Conservation (phyloP, 257 asterid genomes). For the Craterostigma plantagineum region DNA sequence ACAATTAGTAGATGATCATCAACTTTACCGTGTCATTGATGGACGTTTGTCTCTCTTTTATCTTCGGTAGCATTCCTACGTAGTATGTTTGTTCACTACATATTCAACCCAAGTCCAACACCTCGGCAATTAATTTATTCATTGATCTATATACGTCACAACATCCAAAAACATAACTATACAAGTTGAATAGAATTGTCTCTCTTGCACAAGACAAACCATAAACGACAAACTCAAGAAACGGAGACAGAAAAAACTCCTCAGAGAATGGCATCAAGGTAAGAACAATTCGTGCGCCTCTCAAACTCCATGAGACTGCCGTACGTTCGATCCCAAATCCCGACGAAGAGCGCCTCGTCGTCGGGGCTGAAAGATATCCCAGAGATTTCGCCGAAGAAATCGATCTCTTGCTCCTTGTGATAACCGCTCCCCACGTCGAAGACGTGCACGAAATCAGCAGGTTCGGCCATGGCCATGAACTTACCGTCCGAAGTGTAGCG, state of each 20-base stretch:
- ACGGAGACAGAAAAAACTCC: neutral
- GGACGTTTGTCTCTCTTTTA: too few relatives aligned
- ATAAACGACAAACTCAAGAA: too few relatives aligned
- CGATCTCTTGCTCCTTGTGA: constrained; percentile 67
- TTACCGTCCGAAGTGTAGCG: constrained; percentile 80
- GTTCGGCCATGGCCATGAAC: constrained; percentile 97
- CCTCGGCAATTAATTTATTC: too few relatives aligned
- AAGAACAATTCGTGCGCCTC: constrained; percentile 46
- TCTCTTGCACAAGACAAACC: too few relatives aligned
- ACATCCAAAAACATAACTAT: too few relatives aligned
- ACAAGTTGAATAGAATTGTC: too few relatives aligned
- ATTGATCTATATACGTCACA: too few relatives aligned
- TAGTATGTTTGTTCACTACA: too few relatives aligned
- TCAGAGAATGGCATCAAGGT: constrained; percentile 42
- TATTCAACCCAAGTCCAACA: too few relatives aligned
- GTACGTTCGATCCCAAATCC: constrained; percentile 86
- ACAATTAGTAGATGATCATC: too few relatives aligned
- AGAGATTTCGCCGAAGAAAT: constrained; percentile 91
- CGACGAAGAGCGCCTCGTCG: constrained; percentile 66
- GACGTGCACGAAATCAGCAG: constrained; percentile 83
- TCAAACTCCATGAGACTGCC: constrained; percentile 85
- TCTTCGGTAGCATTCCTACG: too few relatives aligned
- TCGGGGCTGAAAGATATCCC: constrained; percentile 90
- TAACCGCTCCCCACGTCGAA: constrained; percentile 63
- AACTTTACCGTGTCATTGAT: too few relatives aligned